Conservation (phyloP, 179 eudicot species). For the Gypsophila paniculata region DNA sequence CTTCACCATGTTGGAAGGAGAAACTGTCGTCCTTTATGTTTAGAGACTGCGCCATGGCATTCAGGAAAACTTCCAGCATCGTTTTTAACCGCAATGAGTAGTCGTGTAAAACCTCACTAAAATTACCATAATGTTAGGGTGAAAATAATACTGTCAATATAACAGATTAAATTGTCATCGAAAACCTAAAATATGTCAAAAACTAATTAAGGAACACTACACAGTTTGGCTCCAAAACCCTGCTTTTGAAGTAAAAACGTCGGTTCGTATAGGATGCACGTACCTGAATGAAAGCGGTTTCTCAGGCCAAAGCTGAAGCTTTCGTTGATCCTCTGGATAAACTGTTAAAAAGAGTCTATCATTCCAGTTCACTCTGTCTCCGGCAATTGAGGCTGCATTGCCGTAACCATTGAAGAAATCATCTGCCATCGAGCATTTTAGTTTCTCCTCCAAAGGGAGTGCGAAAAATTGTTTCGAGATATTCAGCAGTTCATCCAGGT, state of each 20-base stretch:
- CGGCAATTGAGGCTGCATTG: slow-evolving; percentile 17
- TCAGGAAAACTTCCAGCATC: slow-evolving; percentile 25
- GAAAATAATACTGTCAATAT: not conserved
- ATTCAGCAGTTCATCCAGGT: slow-evolving; percentile 28
- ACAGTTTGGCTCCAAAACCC: no score
- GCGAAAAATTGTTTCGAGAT: slow-evolving; percentile 29
- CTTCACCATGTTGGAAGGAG: slow-evolving; percentile 28
- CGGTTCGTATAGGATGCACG: not conserved
- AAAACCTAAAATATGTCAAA: no score
- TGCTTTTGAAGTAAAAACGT: no score
- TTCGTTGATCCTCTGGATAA: slow-evolving; percentile 23
- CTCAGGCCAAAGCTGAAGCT: slow-evolving; percentile 33
- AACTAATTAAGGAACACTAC: no score
- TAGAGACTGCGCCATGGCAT: slow-evolving; percentile 35
- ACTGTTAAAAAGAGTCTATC: slow-evolving; percentile 36
- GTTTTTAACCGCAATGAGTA: slow-evolving; percentile 16
- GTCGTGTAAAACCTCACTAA: slow-evolving; percentile 27
- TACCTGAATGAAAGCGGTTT: slow-evolving; percentile 30
- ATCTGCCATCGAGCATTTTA: slow-evolving; percentile 24
- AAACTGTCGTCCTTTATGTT: slow-evolving; percentile 31
- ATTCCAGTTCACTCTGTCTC: slow-evolving; percentile 30
- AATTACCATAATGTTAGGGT: not conserved
- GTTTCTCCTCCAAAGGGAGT: slow-evolving; percentile 31
- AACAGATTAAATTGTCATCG: not conserved
- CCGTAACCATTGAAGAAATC: slow-evolving; percentile 37